Evolutionary conservation across 108 stramenopile species (phyloP).

Genomic region (Parietichytrium sp.): DNA sequence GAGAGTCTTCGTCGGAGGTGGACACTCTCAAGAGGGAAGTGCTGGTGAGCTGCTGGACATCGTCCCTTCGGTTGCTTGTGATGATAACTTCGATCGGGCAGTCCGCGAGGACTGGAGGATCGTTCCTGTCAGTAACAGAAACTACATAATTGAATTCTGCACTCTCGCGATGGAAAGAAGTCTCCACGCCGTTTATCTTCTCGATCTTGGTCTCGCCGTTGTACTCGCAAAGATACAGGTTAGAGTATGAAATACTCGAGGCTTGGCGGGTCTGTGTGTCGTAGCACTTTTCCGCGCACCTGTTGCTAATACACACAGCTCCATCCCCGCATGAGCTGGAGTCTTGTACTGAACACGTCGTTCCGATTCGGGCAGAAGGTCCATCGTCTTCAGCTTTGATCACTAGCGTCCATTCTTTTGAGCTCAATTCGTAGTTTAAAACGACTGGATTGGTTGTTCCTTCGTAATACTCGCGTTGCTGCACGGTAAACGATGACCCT

Average conservation of each 20-base stretch:
- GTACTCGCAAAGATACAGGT: background rate
- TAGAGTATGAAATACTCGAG: background rate
- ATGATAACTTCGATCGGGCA: background rate
- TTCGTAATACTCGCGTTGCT: background rate
- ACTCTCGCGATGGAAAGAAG: background rate
- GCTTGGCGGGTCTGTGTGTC: background rate
- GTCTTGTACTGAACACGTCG: background rate
- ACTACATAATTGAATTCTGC: background rate
- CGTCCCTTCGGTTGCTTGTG: background rate
- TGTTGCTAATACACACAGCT: background rate
- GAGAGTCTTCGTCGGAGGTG: background rate
- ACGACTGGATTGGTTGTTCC: background rate
- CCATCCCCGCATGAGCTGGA: background rate
- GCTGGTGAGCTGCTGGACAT: background rate
- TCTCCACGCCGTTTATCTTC: background rate
- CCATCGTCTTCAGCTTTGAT: background rate
- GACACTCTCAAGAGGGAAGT: background rate
- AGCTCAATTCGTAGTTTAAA: background rate
- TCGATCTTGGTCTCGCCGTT: background rate
- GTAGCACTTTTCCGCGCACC: conserved; percentile 15
- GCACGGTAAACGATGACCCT: background rate
- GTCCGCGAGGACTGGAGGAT: background rate
- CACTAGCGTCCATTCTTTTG: conserved; percentile 31
- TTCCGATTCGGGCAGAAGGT: background rate
- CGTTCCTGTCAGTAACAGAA: background rate